Conservation (phyloP, 2,329 filamentous ascomycete species). For the Talaromyces verruculosus region DNA sequence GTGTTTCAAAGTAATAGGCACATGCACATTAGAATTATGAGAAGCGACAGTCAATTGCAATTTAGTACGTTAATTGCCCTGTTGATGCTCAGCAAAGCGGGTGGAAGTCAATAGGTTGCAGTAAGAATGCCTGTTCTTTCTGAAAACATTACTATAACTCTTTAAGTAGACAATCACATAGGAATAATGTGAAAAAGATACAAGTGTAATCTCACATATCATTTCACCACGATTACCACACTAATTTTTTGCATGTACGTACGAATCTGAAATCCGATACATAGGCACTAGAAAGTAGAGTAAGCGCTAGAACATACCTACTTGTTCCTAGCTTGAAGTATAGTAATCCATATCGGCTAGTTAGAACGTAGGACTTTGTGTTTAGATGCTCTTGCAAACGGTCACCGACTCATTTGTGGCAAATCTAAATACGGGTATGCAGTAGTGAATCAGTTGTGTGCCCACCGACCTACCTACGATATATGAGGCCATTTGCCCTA, state of each 20-base stretch:
- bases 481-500: not conserved
- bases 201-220: not conserved
- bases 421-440: not conserved
- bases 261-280: not conserved
- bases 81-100: not conserved
- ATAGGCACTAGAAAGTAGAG: not conserved
- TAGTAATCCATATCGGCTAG: not conserved
- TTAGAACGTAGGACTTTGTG: not conserved
- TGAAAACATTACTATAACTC: not conserved
- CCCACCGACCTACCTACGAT: not conserved
- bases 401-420: not conserved
- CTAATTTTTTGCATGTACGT: not conserved
- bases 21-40: not conserved
- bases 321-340: not conserved
- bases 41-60: not conserved
- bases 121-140: not conserved
- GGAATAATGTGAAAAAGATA: not conserved
- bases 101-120: not conserved
- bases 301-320: not conserved
- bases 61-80: not conserved
- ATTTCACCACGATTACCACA: not conserved
- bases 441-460: not conserved
- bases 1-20: not conserved
- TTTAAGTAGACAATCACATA: not conserved
- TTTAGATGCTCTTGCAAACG: not conserved